Evolutionary conservation across 352 stramenopile species (phyloP), one percentile per base, ranked within the genome.

Genomic region (Phytophthora crassamura): DNA sequence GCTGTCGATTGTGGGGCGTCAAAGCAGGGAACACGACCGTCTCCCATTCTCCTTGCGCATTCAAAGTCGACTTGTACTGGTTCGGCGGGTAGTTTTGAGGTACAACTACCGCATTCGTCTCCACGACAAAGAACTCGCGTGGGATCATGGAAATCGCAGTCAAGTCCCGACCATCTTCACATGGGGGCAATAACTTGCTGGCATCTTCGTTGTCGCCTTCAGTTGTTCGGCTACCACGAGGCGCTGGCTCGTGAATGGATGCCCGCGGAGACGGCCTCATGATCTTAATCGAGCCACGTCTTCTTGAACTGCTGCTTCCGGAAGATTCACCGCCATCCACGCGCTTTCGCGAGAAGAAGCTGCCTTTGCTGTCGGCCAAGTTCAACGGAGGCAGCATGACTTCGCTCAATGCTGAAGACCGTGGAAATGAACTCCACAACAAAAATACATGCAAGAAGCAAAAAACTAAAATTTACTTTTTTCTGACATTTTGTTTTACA

Each of bases 51-150:
- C 70, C 67, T 12, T 62, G 55, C 0, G 51, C 15, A 8, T 73
- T 68, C 32, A 86, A 84, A 38, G 50, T 81, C 9, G 84, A 92
- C 25, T 84, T 74, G 70, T 89, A 93, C 53, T 91, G 77, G 22
- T 56, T 59, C 16, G 71, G 69, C 4, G 84, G 79, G 48, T 86
- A 92, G 16, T 89, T 72, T 9, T 39, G 67, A 36, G 74, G 53
- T 1, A 84, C 60, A 6, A 89, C 50, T n/a, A 94, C 67, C 16
- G 68, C 75, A 53, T 90, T 82, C 12, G 78, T 90, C 66, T 94
- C 86, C 32, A 94, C 25, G 28, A 94, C 72, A 39, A 91, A 92
- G 48, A 91, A 94, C 57, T 94, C 83, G 49, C 83, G 80, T 2
- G 86, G 86, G 43, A 94, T 85, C 69, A 80, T 75, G 1, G 75